Evolutionary conservation across 2,329 filamentous ascomycete genomes (phyloP), one percentile per base, ranked within the genome.

Genomic region (Neofusicoccum kwambonambiense): DNA sequence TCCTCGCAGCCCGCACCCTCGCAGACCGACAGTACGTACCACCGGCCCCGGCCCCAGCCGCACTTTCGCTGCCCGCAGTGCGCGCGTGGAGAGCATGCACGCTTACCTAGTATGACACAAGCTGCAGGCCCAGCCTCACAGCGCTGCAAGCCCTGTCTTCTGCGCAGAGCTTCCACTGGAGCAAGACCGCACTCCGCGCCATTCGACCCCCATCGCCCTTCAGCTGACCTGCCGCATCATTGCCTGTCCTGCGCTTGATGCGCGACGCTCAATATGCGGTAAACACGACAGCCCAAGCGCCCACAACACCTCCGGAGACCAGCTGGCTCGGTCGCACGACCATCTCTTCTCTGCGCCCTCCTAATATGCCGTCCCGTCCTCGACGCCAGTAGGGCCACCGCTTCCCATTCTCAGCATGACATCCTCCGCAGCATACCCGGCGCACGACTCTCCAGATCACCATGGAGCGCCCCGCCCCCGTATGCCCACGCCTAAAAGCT

Each of bases 201-300:
- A 64, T 52, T 61, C 63, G 63, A 60, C 63, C 56, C 39, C 63
- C 63, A 60, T 65, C 63, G 44, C 41, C 27, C 57, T 61, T 49
- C 64, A 65, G 64, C 64, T 65, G 64, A 65, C 64, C 64, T 62
- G 57, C 64, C 60, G 64, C 64, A 65, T 65, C 64, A 57, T 56
- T 63, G 57, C 64, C 60, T 58, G 64, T 50, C 60, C 64, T 60
- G 64, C 64, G 64, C 64, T 65, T 56, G 64, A 65, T 62, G 64
- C 64, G 64, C 64, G 62, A 47, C 37, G 62, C 50, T 62, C 64
- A 57, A 57, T 63, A 65, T 65, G 64, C 64, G 64, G 64, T 65
- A 65, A 65, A 65, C 64, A 65, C 60, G 61, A 62, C 62, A 67
- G 42, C 57, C 63, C 42, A 45, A 50, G 54, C 63, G 54, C 63